A percentile compares a stretch with the other conserved stretches of the same genome.
phyloP scores from a whole-genome alignment of 164 flowering plant genomes.

The Annona squamosa region DNA sequence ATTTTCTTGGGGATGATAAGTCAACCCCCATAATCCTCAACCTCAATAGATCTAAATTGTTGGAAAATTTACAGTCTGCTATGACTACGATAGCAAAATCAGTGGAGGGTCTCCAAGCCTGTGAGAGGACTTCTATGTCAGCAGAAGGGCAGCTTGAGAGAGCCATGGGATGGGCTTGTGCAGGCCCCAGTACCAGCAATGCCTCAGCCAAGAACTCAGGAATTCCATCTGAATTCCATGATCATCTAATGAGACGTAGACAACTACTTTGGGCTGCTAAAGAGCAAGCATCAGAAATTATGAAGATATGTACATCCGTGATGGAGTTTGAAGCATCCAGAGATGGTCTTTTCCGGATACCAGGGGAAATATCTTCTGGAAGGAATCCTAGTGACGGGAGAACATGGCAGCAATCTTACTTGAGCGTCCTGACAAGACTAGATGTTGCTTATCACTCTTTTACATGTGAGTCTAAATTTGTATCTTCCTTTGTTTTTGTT shows the following conservation, averaged over 20 bases:
- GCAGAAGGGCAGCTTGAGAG: constrained; percentile 97
- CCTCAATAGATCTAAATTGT: constrained; percentile 55
- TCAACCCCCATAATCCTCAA: constrained; percentile 42
- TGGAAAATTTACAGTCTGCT: constrained; percentile 61
- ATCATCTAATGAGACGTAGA: constrained; percentile 60
- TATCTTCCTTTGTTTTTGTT: background rate
- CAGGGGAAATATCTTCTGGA: constrained; percentile 39
- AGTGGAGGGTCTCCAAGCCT: constrained; percentile 62
- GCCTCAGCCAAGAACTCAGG: constrained; percentile 55
- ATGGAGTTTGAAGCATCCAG: constrained; percentile 95
- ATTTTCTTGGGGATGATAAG: constrained; percentile 45
- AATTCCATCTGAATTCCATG: constrained; percentile 85
- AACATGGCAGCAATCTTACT: constrained; percentile 81
- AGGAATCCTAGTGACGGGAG: constrained; percentile 50
- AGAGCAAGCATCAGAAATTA: constrained; percentile 68
- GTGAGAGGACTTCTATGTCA: constrained; percentile 61
- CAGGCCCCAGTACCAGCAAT: constrained; percentile 59
- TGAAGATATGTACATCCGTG: constrained; percentile 60
- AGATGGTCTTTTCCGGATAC: constrained; percentile 54
- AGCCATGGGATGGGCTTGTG: constrained; percentile 99
- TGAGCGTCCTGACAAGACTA: constrained; percentile 63
- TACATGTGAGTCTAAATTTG: constrained; percentile 46
- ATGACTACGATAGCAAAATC: constrained; percentile 57
- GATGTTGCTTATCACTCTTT: constrained; percentile 78
- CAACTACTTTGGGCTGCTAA: constrained; percentile 59